Percentiles rank a stretch among this genome's conserved stretches.
phyloP scores from a whole-genome alignment of 305 asterid genomes.

The Withania somnifera region DNA sequence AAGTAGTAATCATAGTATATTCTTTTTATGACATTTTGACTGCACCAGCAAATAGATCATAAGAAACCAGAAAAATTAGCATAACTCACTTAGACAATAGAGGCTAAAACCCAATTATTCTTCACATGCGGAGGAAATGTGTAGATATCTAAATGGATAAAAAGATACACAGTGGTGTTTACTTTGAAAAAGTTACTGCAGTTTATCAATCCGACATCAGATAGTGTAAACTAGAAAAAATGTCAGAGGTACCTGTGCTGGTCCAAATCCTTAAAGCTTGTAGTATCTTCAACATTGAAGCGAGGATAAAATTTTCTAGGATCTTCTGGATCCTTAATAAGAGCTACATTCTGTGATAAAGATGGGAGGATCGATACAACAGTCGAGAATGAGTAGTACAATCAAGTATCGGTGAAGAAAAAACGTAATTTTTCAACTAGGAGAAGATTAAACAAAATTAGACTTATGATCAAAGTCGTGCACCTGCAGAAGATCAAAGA shows the following conservation, averaged over 20 bases:
- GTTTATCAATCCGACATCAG: not conserved
- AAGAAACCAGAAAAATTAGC: not conserved
- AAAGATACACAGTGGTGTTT: not conserved
- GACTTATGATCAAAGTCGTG: not conserved
- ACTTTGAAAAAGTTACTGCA: not conserved
- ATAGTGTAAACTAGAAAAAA: not conserved
- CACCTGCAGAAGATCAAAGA: slow-evolving; percentile 82
- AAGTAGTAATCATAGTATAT: slow-evolving; percentile 89
- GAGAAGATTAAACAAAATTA: not conserved
- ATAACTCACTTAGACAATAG: not conserved
- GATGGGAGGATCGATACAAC: not conserved
- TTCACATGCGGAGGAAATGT: not conserved
- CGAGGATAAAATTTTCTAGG: slow-evolving; percentile 72
- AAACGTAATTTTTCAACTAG: not conserved
- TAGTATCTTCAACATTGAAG: slow-evolving; percentile 86
- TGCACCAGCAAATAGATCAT: slow-evolving; percentile 25
- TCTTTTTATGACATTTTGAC: slow-evolving; percentile 69
- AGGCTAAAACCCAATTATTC: not conserved
- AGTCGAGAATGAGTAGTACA: not conserved
- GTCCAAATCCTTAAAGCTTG: slow-evolving; percentile 60
- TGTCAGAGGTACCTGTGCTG: slow-evolving; percentile 44
- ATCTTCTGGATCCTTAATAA: slow-evolving; percentile 81
- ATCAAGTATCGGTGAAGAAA: not conserved
- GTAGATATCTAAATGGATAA: not conserved
- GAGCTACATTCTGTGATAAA: slow-evolving; percentile 63